Conservation (phyloP, 768 basidiomycete species). For the Mycena kentingensis region DNA sequence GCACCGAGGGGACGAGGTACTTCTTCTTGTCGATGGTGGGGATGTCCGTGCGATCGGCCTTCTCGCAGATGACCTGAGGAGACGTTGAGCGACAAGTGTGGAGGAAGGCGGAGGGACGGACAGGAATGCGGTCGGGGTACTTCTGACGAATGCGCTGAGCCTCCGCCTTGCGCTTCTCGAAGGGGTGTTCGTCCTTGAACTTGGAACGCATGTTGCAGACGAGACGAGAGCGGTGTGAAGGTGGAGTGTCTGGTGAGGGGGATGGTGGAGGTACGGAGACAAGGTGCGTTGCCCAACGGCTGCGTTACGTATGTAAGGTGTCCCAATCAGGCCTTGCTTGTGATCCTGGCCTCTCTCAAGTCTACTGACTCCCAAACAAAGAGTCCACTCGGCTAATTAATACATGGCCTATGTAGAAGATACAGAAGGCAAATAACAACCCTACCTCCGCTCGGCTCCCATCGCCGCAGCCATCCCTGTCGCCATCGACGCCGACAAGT, state of each 20-base stretch:
- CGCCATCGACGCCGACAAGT: slow-evolving; percentile 62
- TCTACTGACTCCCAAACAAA: no score
- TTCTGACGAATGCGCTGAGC: slow-evolving; percentile 98
- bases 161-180: slow-evolving; percentile 99
- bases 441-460: slow-evolving; percentile 40
- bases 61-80: slow-evolving; percentile 96
- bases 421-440: not conserved
- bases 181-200: slow-evolving; percentile 99
- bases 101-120: slow-evolving; percentile 44
- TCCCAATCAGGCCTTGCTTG: no score
- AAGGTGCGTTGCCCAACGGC: no score
- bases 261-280: no score
- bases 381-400: no score
- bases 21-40: slow-evolving; percentile 99
- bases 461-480: slow-evolving; percentile 71
- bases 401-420: no score
- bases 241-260: no score
- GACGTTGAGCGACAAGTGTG: slow-evolving; percentile 17
- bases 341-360: no score
- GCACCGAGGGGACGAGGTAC: slow-evolving; percentile 95
- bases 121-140: slow-evolving; percentile 97
- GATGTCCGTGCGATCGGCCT: slow-evolving; percentile 97
- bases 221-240: slow-evolving; percentile 24
- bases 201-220: slow-evolving; percentile 76
- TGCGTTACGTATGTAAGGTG: no score